Percentiles rank a stretch among this genome's conserved stretches.
These are phyloP conservation scores for Chlamydomonas schloesseri DNA, from an alignment of 139 green algal genomes.

Conservation along the genomic window DNA sequence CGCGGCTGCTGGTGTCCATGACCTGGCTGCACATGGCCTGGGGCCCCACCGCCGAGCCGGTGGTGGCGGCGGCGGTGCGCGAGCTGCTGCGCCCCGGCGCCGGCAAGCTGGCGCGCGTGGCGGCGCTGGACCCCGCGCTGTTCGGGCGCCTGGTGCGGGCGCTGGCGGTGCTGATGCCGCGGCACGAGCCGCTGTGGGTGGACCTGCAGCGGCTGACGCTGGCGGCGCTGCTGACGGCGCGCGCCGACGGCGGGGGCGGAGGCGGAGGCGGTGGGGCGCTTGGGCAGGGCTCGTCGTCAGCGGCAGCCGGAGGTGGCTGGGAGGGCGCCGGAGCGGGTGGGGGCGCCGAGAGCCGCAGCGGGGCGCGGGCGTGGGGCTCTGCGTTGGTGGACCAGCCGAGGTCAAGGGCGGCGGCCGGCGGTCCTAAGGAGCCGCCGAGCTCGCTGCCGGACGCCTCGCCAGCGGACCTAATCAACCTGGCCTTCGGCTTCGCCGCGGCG, in stretches of 20 bases:
- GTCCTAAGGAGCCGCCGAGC: too few relatives aligned
- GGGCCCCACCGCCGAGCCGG: background rate
- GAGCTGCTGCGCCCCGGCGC: background rate
- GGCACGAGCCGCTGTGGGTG: constrained; percentile 9
- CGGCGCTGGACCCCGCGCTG: constrained; percentile 8
- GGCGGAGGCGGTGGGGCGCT: background rate
- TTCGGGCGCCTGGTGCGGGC: constrained; percentile 12
- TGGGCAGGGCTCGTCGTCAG: too few relatives aligned
- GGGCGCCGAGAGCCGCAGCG: too few relatives aligned
- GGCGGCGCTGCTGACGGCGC: constrained; percentile 4
- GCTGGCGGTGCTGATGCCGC: constrained; percentile 9
- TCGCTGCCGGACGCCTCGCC: background rate
- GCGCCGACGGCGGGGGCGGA: background rate
- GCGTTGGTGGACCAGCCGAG: too few relatives aligned
- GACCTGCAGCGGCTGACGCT: constrained; percentile 34
- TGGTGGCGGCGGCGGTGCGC: background rate
- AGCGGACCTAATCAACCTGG: constrained; percentile 12
- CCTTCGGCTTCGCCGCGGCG: constrained; percentile 28
- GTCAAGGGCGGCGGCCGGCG: too few relatives aligned
- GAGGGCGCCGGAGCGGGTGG: too few relatives aligned
- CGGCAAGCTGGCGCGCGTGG: constrained; percentile 13
- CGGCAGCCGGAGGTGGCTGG: too few relatives aligned
- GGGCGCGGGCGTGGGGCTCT: too few relatives aligned
- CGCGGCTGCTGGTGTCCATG: constrained; percentile 20
- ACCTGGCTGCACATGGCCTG: background rate